These are phyloP conservation scores for Fusarium begoniae DNA, from an alignment of 2,329 filamentous ascomycete species.

Conservation along the genomic window DNA sequence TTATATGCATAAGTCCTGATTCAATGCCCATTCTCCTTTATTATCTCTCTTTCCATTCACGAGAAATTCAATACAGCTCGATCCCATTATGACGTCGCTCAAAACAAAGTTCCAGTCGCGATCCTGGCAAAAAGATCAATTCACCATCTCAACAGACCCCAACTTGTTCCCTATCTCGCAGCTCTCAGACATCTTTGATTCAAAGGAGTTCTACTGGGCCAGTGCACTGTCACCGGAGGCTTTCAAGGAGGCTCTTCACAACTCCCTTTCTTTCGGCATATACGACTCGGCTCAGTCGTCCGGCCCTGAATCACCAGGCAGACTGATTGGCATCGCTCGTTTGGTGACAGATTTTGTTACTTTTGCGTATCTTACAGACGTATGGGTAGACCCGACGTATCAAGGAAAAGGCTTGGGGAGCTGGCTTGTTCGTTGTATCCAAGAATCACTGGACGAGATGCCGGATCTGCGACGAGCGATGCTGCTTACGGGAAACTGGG, in stretches of 20 bases:
- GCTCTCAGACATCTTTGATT: constrained; percentile 59
- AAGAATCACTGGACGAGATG: constrained; percentile 61
- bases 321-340: constrained; percentile 50
- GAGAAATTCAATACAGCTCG: rapidly evolving
- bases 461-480: constrained; percentile 63
- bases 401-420: constrained; percentile 67
- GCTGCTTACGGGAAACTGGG: constrained; percentile 55
- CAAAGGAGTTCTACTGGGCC: constrained; percentile 65
- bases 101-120: neutral
- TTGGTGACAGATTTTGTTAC: constrained; percentile 72
- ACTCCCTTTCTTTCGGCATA: constrained; percentile 66
- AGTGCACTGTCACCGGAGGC: constrained; percentile 54
- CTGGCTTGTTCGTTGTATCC: constrained; percentile 68
- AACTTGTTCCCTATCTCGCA: constrained; percentile 58
- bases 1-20: neutral
- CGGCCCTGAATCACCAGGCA: neutral
- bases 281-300: constrained; percentile 46
- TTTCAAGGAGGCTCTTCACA: constrained; percentile 58
- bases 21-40: rapidly evolving
- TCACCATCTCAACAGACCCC: constrained; percentile 64
- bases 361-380: constrained; percentile 70
- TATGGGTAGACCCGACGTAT: constrained; percentile 65
- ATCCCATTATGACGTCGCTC: neutral
- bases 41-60: rapidly evolving
- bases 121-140: constrained; percentile 56